A percentile compares a stretch with the other conserved stretches of the same genome.
These are phyloP conservation scores for Cyclostephanos tholiformis DNA, from an alignment of 108 stramenopile species.

Conservation along the genomic window DNA sequence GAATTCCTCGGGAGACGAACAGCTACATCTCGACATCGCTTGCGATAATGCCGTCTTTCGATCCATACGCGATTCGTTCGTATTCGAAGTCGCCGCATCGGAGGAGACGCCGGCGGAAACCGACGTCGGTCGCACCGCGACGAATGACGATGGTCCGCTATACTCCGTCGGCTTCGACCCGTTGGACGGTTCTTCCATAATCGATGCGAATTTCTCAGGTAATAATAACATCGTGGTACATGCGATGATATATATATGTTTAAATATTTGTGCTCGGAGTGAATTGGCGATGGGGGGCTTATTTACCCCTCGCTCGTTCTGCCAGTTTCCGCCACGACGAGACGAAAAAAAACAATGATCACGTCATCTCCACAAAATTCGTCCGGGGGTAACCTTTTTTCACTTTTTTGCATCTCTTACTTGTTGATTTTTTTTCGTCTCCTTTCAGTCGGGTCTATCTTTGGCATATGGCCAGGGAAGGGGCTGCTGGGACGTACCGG, in stretches of 20 bases:
- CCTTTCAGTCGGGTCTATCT: conserved; percentile 88
- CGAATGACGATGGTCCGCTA: conserved; percentile 30
- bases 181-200: conserved; percentile 93
- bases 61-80: conserved; percentile 50
- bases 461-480: conserved; percentile 93
- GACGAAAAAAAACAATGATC: too few relatives aligned
- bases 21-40: conserved; percentile 82
- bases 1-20: conserved; percentile 83
- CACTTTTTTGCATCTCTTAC: neutral
- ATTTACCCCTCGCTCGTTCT: too few relatives aligned
- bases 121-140: conserved; percentile 35
- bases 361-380: too few relatives aligned
- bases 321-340: too few relatives aligned
- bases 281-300: too few relatives aligned
- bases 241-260: too few relatives aligned
- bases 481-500: conserved; percentile 86
- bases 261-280: too few relatives aligned
- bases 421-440: neutral
- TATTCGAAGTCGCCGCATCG: conserved; percentile 54
- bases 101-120: conserved; percentile 77
- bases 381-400: neutral
- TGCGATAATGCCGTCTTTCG: conserved; percentile 72
- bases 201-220: conserved; percentile 86
- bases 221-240: too few relatives aligned
- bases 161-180: conserved; percentile 90